These are phyloP conservation scores for Boletus mariae DNA, from an alignment of 1,284 basidiomycete genomes.

Conservation along the genomic window DNA sequence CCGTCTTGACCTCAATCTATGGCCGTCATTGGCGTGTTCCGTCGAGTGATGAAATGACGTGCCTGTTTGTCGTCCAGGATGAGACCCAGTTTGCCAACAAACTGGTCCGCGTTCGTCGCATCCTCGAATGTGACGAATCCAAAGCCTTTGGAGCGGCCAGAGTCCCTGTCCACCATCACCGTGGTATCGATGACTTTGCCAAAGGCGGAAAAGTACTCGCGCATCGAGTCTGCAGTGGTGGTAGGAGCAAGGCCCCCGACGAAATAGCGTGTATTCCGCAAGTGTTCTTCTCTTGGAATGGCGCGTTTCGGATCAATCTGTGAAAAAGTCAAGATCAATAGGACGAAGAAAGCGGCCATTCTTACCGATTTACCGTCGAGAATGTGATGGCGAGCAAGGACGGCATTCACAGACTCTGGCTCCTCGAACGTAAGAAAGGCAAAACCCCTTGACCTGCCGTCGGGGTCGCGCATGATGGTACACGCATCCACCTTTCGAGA, in stretches of 20 bases:
- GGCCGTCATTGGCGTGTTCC: not conserved
- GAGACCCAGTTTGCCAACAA: conserved; percentile 67
- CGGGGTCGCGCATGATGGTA: conserved; percentile 93
- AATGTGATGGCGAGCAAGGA: conserved; percentile 81
- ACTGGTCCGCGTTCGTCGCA: conserved; percentile 63
- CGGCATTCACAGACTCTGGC: conserved; percentile 73
- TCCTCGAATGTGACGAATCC: conserved; percentile 93
- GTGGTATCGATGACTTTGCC: conserved; percentile 88
- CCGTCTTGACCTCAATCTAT: conserved; percentile 85
- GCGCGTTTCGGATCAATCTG: conserved; percentile 96
- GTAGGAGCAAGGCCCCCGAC: conserved; percentile 80
- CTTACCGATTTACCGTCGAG: conserved; percentile 87
- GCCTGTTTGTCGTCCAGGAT: conserved; percentile 80
- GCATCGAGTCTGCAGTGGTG: conserved; percentile 81
- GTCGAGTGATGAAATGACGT: conserved; percentile 7
- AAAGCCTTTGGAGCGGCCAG: conserved; percentile 88
- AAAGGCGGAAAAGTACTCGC: conserved; percentile 70
- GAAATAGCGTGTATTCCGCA: conserved; percentile 82
- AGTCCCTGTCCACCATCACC: conserved; percentile 92
- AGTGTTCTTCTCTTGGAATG: conserved; percentile 84
- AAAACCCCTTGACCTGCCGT: conserved; percentile 89
- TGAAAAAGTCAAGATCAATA: conserved; percentile 5
- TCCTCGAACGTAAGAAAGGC: conserved; percentile 94
- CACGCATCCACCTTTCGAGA: conserved; percentile 73
- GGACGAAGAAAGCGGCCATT: conserved; percentile 18